These are phyloP conservation scores for Cercospora sesami DNA, from an alignment of 2,329 filamentous ascomycete species.

Conservation along the genomic window DNA sequence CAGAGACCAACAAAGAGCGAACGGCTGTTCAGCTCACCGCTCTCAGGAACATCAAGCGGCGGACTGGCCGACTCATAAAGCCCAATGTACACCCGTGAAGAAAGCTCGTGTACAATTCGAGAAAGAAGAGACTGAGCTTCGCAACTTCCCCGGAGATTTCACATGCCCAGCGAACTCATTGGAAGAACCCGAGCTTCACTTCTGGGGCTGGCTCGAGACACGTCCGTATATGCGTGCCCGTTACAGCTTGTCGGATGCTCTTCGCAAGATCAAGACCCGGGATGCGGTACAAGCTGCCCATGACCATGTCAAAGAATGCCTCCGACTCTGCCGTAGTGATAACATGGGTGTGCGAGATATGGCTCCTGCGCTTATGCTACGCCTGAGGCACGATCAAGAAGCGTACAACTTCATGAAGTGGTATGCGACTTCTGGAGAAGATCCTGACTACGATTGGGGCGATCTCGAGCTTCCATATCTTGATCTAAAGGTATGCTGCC, in stretches of 20 bases:
- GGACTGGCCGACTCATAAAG: background rate
- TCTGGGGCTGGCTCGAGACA: background rate
- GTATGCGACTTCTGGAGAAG: background rate
- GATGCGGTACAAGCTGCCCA: background rate
- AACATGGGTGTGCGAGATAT: background rate
- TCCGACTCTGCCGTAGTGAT: background rate
- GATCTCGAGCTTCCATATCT: too few species aligned
- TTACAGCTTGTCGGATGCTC: background rate
- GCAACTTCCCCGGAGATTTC: slow-evolving; percentile 2
- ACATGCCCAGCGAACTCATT: background rate
- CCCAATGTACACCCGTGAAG: background rate
- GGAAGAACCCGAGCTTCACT: background rate
- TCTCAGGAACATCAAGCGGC: background rate
- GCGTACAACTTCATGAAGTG: too few species aligned
- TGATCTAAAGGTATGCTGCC: too few species aligned
- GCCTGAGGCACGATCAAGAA: too few species aligned
- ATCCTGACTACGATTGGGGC: too few species aligned
- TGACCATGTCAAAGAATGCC: background rate
- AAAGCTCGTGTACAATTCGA: background rate
- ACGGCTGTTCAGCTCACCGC: background rate
- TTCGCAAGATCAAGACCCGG: background rate
- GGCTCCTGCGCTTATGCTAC: background rate
- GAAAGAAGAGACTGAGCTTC: background rate
- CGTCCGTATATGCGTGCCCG: background rate
- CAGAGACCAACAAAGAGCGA: background rate